phyloP scores from a whole-genome alignment of 208 protist genomes.

The Leishmania tarentolae region DNA sequence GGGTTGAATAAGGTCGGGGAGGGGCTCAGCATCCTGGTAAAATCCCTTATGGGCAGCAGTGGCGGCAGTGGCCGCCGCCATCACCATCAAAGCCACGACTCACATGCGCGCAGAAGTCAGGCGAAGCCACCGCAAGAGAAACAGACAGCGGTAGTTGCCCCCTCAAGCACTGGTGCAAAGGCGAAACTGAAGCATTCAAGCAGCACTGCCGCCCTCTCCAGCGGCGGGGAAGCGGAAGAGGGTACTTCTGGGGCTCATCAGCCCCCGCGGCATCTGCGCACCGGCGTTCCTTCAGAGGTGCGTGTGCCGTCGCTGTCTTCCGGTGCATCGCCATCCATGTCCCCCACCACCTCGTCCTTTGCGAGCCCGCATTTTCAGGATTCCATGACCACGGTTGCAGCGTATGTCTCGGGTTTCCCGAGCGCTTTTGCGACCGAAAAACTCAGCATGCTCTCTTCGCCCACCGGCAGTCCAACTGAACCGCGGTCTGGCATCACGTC shows the following conservation, averaged over 20 bases:
- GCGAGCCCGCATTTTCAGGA: conserved; percentile 13
- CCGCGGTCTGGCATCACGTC: not conserved
- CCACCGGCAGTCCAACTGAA: not conserved
- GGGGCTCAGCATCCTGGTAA: conserved; percentile 36
- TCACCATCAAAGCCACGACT: conserved; percentile 3
- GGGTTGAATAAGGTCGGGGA: conserved; percentile 24
- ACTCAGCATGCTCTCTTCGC: conserved; percentile 1
- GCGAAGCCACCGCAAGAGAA: conserved; percentile 6
- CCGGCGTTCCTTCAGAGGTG: not conserved
- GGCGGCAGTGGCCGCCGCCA: not conserved
- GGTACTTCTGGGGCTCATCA: not conserved
- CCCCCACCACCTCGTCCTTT: conserved; percentile 21
- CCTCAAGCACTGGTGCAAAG: conserved; percentile 9
- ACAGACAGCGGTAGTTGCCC: not conserved
- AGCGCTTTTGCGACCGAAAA: not conserved
- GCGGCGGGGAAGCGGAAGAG: not conserved
- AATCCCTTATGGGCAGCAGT: conserved; percentile 28
- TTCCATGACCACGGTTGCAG: not conserved
- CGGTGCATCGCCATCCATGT: conserved; percentile 12
- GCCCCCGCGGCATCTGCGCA: not conserved
- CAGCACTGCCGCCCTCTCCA: not conserved
- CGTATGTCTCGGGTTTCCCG: not conserved
- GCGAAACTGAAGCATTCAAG: not conserved
- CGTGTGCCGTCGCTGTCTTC: conserved; percentile 7
- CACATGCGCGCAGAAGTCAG: not conserved